A percentile compares a stretch with the other conserved stretches of the same genome.
These are phyloP conservation scores for Murraya paniculata DNA, from an alignment of 345 rosid genomes.

Conservation along the genomic window DNA sequence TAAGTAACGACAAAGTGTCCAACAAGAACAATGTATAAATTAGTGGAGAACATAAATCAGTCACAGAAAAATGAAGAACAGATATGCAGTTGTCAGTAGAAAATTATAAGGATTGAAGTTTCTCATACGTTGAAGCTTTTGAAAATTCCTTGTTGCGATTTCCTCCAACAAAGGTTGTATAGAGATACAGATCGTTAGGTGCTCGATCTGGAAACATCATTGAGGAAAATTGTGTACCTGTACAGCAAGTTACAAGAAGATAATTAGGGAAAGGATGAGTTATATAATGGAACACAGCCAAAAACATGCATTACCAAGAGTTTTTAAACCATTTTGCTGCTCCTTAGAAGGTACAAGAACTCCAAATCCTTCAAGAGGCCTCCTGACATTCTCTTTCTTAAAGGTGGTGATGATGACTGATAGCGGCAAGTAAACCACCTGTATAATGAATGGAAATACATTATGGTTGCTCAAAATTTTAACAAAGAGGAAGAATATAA, in stretches of 20 bases:
- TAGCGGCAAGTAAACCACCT: slow-evolving; percentile 80
- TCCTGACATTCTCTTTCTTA: slow-evolving; percentile 81
- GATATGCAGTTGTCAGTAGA: neutral
- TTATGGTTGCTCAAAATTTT: slow-evolving; percentile 1
- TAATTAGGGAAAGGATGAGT: neutral
- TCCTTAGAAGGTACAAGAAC: slow-evolving; percentile 90
- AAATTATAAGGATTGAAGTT: slow-evolving; percentile 1
- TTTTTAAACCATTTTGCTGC: slow-evolving; percentile 76
- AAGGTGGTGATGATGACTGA: slow-evolving; percentile 83
- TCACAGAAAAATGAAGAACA: neutral
- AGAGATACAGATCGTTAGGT: slow-evolving; percentile 61
- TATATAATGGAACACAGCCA: neutral
- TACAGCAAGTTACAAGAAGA: slow-evolving; percentile 5
- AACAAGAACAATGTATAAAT: neutral
- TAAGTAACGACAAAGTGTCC: neutral
- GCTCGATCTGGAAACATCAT: slow-evolving; percentile 97
- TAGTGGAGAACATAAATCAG: neutral
- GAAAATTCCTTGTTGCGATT: slow-evolving; percentile 88
- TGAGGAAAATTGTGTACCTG: slow-evolving; percentile 96
- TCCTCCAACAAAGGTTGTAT: slow-evolving; percentile 95
- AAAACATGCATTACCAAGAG: slow-evolving; percentile 57
- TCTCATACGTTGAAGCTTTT: slow-evolving; percentile 66
- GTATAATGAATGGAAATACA: slow-evolving; percentile 15
- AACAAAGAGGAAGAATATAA: neutral
- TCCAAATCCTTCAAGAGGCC: slow-evolving; percentile 92